A percentile compares a stretch with the other conserved stretches of the same genome.
Evolutionary conservation across 768 basidiomycete genomes (phyloP).

Genomic region (Boletus reticuloceps): DNA sequence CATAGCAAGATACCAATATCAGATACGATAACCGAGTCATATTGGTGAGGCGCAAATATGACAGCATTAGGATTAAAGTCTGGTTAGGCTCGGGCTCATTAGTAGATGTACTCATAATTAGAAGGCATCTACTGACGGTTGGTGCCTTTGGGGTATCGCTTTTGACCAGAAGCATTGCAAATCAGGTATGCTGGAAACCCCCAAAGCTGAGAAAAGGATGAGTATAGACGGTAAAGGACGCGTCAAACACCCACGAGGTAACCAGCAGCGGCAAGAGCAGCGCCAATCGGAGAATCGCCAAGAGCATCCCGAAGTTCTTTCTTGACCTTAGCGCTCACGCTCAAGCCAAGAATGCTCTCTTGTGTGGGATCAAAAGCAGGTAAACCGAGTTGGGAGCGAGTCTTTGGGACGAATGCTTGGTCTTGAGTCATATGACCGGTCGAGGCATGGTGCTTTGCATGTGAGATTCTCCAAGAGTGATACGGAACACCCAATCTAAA

Average conservation of each 20-base stretch:
- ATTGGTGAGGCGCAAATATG: slow-evolving; percentile 86
- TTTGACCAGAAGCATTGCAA: slow-evolving; percentile 83
- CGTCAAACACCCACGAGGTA: slow-evolving; percentile 51
- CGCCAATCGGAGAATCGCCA: slow-evolving; percentile 85
- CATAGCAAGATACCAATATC: slow-evolving; percentile 80
- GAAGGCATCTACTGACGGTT: slow-evolving; percentile 58
- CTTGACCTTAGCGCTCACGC: slow-evolving; percentile 64
- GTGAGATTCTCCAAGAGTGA: slow-evolving; percentile 94
- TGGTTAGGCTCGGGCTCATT: slow-evolving; percentile 13
- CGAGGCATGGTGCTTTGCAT: slow-evolving; percentile 93
- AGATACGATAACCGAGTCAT: slow-evolving; percentile 74
- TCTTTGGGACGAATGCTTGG: slow-evolving; percentile 92
- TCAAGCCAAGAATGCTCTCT: slow-evolving; percentile 63
- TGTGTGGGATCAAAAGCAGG: slow-evolving; percentile 65
- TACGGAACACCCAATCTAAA: slow-evolving; percentile 88
- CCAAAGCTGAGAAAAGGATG: slow-evolving; percentile 45
- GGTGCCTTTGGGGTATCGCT: slow-evolving; percentile 69
- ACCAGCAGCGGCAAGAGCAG: slow-evolving; percentile 47
- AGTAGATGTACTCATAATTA: neutral
- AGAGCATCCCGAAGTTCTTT: slow-evolving; percentile 81
- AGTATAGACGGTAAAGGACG: neutral
- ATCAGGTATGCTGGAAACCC: slow-evolving; percentile 89
- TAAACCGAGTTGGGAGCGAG: slow-evolving; percentile 70
- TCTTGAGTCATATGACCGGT: slow-evolving; percentile 93
- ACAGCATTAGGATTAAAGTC: slow-evolving; percentile 77